Conservation (phyloP, 1,284 basidiomycete species). For the Leccinum huronense region DNA sequence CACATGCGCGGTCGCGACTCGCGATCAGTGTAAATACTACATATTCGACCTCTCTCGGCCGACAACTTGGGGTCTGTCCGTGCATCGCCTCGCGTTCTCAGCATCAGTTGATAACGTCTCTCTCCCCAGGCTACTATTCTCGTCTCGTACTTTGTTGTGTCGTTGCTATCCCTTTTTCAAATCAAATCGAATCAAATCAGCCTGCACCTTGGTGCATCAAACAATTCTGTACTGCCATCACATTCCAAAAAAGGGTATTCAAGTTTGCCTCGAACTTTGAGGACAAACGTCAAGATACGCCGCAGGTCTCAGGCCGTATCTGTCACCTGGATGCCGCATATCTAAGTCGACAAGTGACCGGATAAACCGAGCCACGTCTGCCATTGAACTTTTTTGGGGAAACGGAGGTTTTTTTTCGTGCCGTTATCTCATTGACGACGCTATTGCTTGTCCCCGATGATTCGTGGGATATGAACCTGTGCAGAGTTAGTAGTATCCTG, state of each 20-base stretch:
- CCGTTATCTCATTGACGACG: not conserved
- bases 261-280: not conserved
- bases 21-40: not conserved
- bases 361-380: not conserved
- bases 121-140: not conserved
- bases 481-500: not conserved
- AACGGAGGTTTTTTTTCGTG: not conserved
- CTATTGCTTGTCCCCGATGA: not conserved
- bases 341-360: not conserved
- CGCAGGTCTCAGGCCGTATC: constrained; percentile 3
- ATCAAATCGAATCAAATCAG: not conserved
- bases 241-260: not conserved
- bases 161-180: not conserved
- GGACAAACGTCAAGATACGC: constrained; percentile 1
- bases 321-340: constrained; percentile 4
- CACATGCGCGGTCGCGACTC: not conserved
- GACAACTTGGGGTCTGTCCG: not conserved
- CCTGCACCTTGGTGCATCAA: not conserved
- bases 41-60: not conserved
- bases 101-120: not conserved
- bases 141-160: not conserved
- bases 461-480: not conserved
- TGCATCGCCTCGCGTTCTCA: constrained; percentile 3
- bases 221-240: constrained; percentile 2
- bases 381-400: not conserved